Evolutionary conservation across 306 rosid genomes (phyloP), one percentile per base, ranked within the genome.

Genomic region (Dryas alaskensis): DNA sequence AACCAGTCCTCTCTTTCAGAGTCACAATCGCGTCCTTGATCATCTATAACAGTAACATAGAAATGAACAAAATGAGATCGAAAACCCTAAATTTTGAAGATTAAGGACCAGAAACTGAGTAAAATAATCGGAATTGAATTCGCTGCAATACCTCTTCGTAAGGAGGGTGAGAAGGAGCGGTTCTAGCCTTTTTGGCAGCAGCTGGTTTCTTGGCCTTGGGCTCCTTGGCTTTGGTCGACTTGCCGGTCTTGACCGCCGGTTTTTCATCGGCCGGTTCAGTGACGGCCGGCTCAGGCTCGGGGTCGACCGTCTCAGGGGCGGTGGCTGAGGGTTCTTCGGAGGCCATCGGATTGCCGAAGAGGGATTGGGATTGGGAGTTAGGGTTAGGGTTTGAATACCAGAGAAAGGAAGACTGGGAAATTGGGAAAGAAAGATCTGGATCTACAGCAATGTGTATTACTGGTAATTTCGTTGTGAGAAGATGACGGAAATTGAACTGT

Each of bases 1-100:
- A 95, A 59, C 99, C 99, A 0, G 87, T 88, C 67, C 90, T 88
- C 83, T 95, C 99, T 27, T 95, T 92, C 51, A 95, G 62, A 37
- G 81, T 51, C 27, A 72, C 74, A 31, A 95, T 90, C 7, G 99
- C 99, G 2, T 90, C 97, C n/a, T 73, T 74, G 50, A 92, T 82
- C 99, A 95, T 95, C 99, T 95, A 14, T 31, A 31, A 31, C 51
- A 72, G 5, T 8, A 44, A 8, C 17, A 42, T 0, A 14, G 1
- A 10, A 4, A 67, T 3, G 0, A 27, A 45, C 54, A 66, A 4
- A 80, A 53, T 43, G 19, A 50, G 39, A 70, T 55, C 55, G 13
- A 46, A 76, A 3, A 47, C 40, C 16, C 76, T 1, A 11, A 4
- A 25, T 8, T 60, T n/a, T 40, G 10, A 16, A 62, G 19, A 27